These are phyloP conservation scores for Ophiostoma novo-ulmi DNA, from an alignment of 2,329 filamentous ascomycete species.

Conservation along the genomic window DNA sequence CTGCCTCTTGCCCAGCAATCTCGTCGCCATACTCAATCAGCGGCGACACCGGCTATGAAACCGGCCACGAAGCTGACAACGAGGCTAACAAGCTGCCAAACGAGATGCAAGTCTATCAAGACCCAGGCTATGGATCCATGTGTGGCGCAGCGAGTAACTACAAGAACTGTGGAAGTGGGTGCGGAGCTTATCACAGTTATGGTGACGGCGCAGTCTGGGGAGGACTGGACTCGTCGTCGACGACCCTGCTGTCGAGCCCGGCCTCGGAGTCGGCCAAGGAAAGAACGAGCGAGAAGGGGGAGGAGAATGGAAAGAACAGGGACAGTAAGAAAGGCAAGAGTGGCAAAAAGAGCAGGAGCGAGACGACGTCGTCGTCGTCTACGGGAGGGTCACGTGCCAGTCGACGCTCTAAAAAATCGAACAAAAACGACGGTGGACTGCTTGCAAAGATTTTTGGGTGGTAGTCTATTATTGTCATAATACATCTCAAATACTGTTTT, in stretches of 20 bases:
- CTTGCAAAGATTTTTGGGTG: conserved; percentile 5
- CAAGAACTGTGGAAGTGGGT: neutral
- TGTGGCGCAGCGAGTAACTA: neutral
- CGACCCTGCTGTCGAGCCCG: neutral
- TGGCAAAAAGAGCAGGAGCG: neutral
- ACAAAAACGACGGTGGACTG: conserved; percentile 1
- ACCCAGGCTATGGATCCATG: conserved; percentile 21
- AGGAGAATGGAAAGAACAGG: neutral
- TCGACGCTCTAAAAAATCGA: neutral
- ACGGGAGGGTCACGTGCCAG: neutral
- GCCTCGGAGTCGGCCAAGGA: neutral
- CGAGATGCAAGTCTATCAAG: neutral
- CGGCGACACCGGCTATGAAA: conserved; percentile 23
- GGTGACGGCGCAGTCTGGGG: neutral
- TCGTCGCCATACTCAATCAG: conserved; percentile 13
- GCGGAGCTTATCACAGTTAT: neutral
- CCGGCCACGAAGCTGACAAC: conserved; percentile 15
- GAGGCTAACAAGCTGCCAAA: neutral
- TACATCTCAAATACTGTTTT: too few species aligned
- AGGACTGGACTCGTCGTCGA: neutral
- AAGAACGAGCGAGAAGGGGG: neutral
- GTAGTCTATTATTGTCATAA: neutral
- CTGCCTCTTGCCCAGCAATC: neutral
- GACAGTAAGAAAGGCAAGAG: neutral
- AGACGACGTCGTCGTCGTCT: conserved; percentile 5